Evolutionary conservation across 345 rosid species (phyloP), one percentile per base, ranked within the genome.

Genomic region (Lumnitzera littorea): DNA sequence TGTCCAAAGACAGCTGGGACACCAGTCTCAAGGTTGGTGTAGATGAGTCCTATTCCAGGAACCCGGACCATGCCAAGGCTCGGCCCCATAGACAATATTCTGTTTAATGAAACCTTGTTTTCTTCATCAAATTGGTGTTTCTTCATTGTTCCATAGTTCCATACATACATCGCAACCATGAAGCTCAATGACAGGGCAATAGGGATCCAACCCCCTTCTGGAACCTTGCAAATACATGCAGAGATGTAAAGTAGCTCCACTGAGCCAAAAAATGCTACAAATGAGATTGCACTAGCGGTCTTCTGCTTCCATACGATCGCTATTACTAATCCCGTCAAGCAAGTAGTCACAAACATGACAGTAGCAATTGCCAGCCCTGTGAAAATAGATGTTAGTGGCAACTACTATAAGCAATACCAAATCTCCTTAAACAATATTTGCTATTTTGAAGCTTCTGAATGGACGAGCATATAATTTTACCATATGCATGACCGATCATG

Each of bases 1-100:
- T 89, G 98, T 64, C 91, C 86, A 56, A 91, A 89, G 52, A 87
- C 75, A 14, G 95, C 84, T 0, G 98, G 96, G n/a, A 89, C 78
- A 29, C 96, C 98, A 0, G 86, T 85, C 10, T 75, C 86, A 5
- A 87, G 74, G 59, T 87, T 80, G 0, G 91, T 73, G 75, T 83
- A 89, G 54, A 89, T 73, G 9, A 91, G 82, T 10, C 89, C 98
- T 2, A 91, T 89, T 14, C 96, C 98, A 0, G 92, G 95, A 52
- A 91, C 85, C 57, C 91, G 79, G 36, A 87, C 92, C 82, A 89
- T 82, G 15, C 95, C 91, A 14, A 91, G 89, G 60, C 92, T 83
- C 52, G 95, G 80, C 72, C 95, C 95, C 17, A 85, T 53, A 9
- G 83, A 73, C 62, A 89, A 61, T 27, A 91, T 72, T 71, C 88